Percentiles rank a stretch among this genome's conserved stretches.
phyloP scores from a whole-genome alignment of 1,139 yeast genomes.

The Hemisphaericaspora xylofermentans region DNA sequence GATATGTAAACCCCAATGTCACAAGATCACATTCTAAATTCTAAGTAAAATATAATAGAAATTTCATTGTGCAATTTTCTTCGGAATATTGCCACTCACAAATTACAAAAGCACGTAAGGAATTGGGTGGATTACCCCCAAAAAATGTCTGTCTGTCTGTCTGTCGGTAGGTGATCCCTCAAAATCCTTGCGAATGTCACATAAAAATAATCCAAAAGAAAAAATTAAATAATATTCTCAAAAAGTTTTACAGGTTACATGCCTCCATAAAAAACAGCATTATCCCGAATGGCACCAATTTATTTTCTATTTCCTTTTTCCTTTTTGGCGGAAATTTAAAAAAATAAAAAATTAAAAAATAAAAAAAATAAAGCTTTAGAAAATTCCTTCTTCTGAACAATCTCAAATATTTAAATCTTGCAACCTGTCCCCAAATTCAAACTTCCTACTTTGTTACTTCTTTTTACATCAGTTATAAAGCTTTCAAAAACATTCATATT shows the following conservation, averaged over 20 bases:
- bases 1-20: neutral
- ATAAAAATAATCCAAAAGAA: neutral
- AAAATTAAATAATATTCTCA: neutral
- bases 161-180: neutral
- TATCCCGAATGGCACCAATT: constrained; percentile 1
- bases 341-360: neutral
- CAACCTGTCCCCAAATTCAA: constrained; percentile 3
- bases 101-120: too few relatives aligned
- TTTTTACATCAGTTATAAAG: constrained; percentile 1
- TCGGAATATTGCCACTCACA: neutral
- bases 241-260: constrained; percentile 4
- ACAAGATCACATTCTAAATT: neutral
- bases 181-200: neutral
- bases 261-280: neutral
- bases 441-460: neutral
- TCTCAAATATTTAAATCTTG: constrained; percentile 6
- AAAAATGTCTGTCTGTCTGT: constrained; percentile 1
- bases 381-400: neutral
- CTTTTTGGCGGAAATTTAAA: constrained; percentile 1
- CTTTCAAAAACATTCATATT: constrained; percentile 1
- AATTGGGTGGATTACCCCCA: too few relatives aligned
- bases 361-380: neutral
- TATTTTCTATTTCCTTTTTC: neutral
- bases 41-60: neutral
- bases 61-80: neutral